A percentile compares a stretch with the other conserved stretches of the same genome.
Conservation (phyloP, 106 monocot genomes). For the Dendrobium nobile region DNA sequence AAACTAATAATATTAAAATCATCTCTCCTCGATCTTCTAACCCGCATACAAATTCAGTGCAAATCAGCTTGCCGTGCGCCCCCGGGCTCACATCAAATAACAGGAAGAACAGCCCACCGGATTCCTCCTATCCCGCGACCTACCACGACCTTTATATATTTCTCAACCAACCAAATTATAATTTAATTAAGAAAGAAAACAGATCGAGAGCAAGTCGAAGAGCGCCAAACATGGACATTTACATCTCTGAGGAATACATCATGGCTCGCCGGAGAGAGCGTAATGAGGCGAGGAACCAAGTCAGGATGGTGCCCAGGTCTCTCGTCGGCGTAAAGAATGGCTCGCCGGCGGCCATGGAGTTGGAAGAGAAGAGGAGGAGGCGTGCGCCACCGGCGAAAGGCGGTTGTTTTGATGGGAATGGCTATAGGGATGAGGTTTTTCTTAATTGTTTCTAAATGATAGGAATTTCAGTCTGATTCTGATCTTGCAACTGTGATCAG, state of each 20-base stretch:
- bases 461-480: too few relatives aligned
- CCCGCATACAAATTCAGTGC: too few relatives aligned
- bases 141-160: neutral
- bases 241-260: slow-evolving; percentile 10
- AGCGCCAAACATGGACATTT: neutral
- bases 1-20: too few relatives aligned
- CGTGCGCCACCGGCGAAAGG: neutral
- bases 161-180: neutral
- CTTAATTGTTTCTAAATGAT: neutral
- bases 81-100: neutral
- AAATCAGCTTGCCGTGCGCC: neutral
- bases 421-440: neutral
- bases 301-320: neutral
- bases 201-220: neutral
- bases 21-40: too few relatives aligned
- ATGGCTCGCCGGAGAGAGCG: slow-evolving; percentile 6
- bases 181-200: neutral
- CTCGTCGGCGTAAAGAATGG: neutral
- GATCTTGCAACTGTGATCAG: too few relatives aligned
- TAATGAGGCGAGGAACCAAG: neutral
- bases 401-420: neutral
- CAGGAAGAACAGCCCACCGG: neutral
- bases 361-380: neutral
- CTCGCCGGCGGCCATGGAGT: neutral
- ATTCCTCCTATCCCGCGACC: neutral